Conservation (phyloP, 371 early-diverging fungal species). For the Nosema muscidifuracis region DNA sequence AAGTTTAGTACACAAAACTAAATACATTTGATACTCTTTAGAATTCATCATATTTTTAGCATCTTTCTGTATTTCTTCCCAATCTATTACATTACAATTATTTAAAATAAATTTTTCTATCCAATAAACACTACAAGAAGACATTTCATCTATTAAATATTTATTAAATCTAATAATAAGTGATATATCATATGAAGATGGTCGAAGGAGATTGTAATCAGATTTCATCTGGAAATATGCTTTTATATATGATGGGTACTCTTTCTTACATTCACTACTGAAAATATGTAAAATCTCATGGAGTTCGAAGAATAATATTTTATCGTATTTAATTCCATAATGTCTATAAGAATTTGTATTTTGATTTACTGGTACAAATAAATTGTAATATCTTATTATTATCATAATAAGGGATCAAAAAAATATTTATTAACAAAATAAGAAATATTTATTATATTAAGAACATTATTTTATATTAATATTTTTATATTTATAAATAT, state of each 20-base stretch:
- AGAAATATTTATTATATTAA: too few species aligned
- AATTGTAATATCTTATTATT: background rate
- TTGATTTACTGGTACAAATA: constrained; percentile 4
- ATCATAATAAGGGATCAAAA: background rate
- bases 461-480: too few species aligned
- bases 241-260: background rate
- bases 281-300: constrained; percentile 2
- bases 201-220: background rate
- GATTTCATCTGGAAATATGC: background rate
- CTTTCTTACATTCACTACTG: background rate
- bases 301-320: background rate
- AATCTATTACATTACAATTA: background rate
- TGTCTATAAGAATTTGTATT: constrained; percentile 7
- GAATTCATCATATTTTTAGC: background rate
- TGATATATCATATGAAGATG: background rate
- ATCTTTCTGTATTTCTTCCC: background rate
- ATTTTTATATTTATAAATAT: too few species aligned
- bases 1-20: background rate
- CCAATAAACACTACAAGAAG: background rate
- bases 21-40: background rate
- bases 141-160: background rate
- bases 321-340: background rate
- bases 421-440: too few species aligned
- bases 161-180: background rate
- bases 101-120: background rate